Evolutionary conservation across 192 early-diverging fungal species (phyloP), one percentile per base, ranked within the genome.

Genomic region (Coemansia sp.): DNA sequence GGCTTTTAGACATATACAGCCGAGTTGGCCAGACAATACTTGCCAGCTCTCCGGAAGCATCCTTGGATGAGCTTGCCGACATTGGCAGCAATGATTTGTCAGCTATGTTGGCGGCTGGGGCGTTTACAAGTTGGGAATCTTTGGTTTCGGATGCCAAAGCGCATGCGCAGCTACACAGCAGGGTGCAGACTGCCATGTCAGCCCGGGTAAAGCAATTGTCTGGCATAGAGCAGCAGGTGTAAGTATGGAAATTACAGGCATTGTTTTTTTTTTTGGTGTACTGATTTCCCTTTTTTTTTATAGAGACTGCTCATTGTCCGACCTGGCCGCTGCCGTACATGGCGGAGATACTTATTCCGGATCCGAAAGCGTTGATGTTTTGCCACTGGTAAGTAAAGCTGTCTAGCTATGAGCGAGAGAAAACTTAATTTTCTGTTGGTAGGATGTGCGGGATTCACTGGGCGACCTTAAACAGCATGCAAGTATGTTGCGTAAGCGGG

Each of bases 391-490:
- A 75, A 60, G 71, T 60, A 16, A 0, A 47, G 11, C 11, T 43
- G 40, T 2, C 16, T 49, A 40, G 20, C n/a, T 45, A 1, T 48
- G 34, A 39, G 18, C 21, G n/a, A 47, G 30, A 47, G 30, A 23
- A 4, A 26, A 26, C n/a, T 20, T 28, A n/a, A 47, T 47, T 28
- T 26, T 26, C 23, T 26, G 1, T 26, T 26, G 23, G 53, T 74
- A 74, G 71, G 57, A 44, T 16, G 53, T 57, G 17, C 51, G 62
- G 3, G 65, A 75, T 38, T 15, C 43, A 38, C 48, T 75, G 51
- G 71, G 71, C 5, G 71, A 75, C 43, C 53, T 75, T 11, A 75
- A 75, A 50, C 40, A 52, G 32, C 65, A 75, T 48, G 71, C 71
- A 34, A 62, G 62, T 17, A 34, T 68, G 15, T 40, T 68, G 58